Conservation (phyloP, 106 monocot genomes). For the Dioscorea alata region DNA sequence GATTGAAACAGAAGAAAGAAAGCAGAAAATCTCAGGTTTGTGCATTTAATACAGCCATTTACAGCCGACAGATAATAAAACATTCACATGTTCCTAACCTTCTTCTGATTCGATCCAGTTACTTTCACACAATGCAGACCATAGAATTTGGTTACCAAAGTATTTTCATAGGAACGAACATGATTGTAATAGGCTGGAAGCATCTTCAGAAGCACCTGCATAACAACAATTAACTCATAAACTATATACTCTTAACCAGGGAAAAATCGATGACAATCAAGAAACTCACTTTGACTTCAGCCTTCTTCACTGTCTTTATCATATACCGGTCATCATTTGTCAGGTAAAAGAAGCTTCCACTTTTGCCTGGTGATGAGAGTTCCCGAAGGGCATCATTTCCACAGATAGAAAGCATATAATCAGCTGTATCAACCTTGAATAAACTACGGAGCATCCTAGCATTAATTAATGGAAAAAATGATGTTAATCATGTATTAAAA, state of each 20-base stretch:
- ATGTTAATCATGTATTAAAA: not conserved
- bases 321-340: slow-evolving; percentile 67
- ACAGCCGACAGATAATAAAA: too few species aligned
- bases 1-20: not conserved
- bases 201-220: slow-evolving; percentile 64
- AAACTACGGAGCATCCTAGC: slow-evolving; percentile 53
- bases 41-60: too few species aligned
- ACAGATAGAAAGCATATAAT: slow-evolving; percentile 72
- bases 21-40: not conserved
- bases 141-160: slow-evolving; percentile 58
- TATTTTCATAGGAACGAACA: slow-evolving; percentile 59
- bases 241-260: not conserved
- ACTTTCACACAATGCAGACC: slow-evolving; percentile 71
- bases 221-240: not conserved
- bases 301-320: slow-evolving; percentile 71
- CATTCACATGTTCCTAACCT: slow-evolving; percentile 23
- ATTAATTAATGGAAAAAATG: not conserved
- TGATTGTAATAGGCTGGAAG: slow-evolving; percentile 77
- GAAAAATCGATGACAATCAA: too few species aligned
- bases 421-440: slow-evolving; percentile 70
- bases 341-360: slow-evolving; percentile 73
- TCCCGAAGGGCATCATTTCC: slow-evolving; percentile 70
- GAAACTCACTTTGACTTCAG: slow-evolving; percentile 65
- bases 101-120: slow-evolving; percentile 51
- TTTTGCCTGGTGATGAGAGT: slow-evolving; percentile 71